Base-by-base conservation (phyloP, 108 stramenopile genomes). In the Cylindrotheca fusiformis region DNA sequence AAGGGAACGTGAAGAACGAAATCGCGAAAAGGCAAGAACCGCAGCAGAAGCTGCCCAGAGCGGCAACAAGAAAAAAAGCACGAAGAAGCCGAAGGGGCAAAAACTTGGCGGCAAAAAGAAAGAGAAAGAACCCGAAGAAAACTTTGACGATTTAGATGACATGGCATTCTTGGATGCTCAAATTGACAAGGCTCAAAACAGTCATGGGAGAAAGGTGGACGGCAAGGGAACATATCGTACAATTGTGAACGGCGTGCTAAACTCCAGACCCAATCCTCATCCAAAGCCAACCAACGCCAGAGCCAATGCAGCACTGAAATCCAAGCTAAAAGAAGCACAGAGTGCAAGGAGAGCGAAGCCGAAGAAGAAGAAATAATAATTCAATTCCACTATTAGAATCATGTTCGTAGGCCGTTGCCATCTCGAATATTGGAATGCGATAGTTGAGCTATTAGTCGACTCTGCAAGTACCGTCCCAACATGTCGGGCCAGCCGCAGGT, bases 401-500 rank as follows among this genome's bases (percentile, higher is more conserved):
- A n/a, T n/a, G n/a, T n/a, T n/a, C n/a, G n/a, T n/a, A n/a, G n/a
- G n/a, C n/a, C n/a, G n/a, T n/a, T n/a, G n/a, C n/a, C n/a, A n/a
- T n/a, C n/a, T n/a, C n/a, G n/a, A n/a, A n/a, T n/a, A n/a, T n/a
- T n/a, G n/a, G n/a, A n/a, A n/a, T n/a, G n/a, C n/a, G n/a, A n/a
- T n/a, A n/a, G n/a, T n/a, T n/a, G n/a, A n/a, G n/a, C n/a, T n/a
- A n/a, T 61, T 59, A 66, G 20, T 73, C 76, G 2, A 78, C 72
- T 17, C 72, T 64, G 64, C 78, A 79, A 26, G 68, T 58, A 14
- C 78, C 78, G 59, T 92, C 87, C 94, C 93, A 94, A 62, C 93
- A 94, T 24, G 78, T 77, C 29, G 97, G 97, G 14, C 96, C 97
- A 2, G 91, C 89, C 25, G 91, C 95, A 32, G 97, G 94, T 3